Conservation (phyloP, 768 basidiomycete species). For the Psilocybe sp. region DNA sequence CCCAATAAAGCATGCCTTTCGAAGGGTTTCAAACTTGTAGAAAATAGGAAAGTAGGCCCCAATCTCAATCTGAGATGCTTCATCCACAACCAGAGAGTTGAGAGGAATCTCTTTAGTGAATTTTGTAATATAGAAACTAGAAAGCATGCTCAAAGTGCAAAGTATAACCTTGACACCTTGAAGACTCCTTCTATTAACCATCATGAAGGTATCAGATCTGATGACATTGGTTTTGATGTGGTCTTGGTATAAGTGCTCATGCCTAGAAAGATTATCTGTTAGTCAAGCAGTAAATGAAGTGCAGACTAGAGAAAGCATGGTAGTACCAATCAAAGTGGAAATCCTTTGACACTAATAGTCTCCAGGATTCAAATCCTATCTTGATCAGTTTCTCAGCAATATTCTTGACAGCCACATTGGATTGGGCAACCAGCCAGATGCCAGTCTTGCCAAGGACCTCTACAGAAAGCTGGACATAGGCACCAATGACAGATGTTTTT, state of each 20-base stretch:
- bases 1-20: conserved; percentile 62
- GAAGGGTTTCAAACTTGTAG: conserved; percentile 34
- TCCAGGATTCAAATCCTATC: conserved; percentile 54
- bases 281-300: conserved; percentile 3
- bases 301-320: conserved; percentile 1
- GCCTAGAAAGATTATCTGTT: conserved; percentile 43
- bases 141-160: conserved; percentile 78
- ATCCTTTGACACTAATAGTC: conserved; percentile 64
- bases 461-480: conserved; percentile 51
- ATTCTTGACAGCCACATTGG: conserved; percentile 87
- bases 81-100: conserved; percentile 56
- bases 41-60: conserved; percentile 47
- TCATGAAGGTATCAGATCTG: conserved; percentile 37
- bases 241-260: conserved; percentile 68
- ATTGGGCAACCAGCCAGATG: conserved; percentile 82
- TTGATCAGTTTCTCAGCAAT: conserved; percentile 78
- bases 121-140: conserved; percentile 30
- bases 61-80: conserved; percentile 57
- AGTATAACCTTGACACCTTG: conserved; percentile 57
- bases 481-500: conserved; percentile 71
- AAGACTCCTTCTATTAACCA: conserved; percentile 19
- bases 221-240: conserved; percentile 50
- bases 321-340: conserved; percentile 65
- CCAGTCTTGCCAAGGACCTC: conserved; percentile 34
- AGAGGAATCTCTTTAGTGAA: conserved; percentile 40